Base-by-base conservation (phyloP, 176 grass and related monocot genomes). In the Hyparrhenia diplandra region DNA sequence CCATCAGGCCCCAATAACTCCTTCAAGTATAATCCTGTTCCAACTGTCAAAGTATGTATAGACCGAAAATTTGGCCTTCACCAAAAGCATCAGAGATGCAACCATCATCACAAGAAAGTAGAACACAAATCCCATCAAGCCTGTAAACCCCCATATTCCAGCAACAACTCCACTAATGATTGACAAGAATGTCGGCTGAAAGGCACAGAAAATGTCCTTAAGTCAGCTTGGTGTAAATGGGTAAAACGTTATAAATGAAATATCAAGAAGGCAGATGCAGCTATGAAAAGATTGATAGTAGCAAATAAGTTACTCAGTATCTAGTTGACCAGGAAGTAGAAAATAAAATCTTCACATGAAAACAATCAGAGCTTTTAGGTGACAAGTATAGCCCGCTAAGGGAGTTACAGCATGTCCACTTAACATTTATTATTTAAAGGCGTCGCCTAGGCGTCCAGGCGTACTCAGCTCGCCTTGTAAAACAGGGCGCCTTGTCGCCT, bases 111-210 rank as follows among this genome's bases (percentile, higher is more conserved):
- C 82, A 54, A 88, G 64, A 84, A 97, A 90, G 76, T 97, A 97
- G 24, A 94, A 92, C 60, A 97, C 61, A 69, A 94, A 97, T 24
- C 94, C 94, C 55, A 63, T 90, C 66, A 94, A 82, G 46, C 91
- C 89, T 29, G 89, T 92, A 78, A 94, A 87, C 20, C 94, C 94
- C 89, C 87, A 97, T 21, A 97, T 94, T 76, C 94, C 89, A 62
- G 91, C 89, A 88, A 97, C 60, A 66, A 94, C 89, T 84, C 94
- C 94, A 94, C 91, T 90, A 54, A 94, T 77, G 85, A 97, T 97
- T 46, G 91, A 97, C 60, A 97, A 89, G 63, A 94, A 97, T 84
- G 91, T 97, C 87, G 94, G 36, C 94, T 97, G 80, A 32, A 81
- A 77, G 10, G 41, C 6, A 69, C 69, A 86, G 81, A 4, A 76